These are phyloP conservation scores for Tetrahymena malaccensis DNA, from an alignment of 73 alveolate genomes.

Conservation along the genomic window DNA sequence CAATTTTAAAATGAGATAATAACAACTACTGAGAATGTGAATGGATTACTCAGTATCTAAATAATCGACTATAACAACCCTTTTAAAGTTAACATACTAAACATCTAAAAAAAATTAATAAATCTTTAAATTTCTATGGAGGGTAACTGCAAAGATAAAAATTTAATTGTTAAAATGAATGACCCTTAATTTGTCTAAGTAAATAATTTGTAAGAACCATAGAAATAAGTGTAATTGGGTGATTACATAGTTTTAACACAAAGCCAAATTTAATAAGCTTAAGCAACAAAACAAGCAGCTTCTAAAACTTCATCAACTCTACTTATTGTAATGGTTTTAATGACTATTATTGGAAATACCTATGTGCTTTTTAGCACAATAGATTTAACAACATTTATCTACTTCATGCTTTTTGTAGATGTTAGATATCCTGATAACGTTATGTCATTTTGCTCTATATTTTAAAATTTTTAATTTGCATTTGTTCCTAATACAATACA, in stretches of 20 bases:
- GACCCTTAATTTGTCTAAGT: not conserved
- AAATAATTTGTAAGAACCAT: not conserved
- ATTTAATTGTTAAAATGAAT: not conserved
- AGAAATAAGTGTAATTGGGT: not conserved
- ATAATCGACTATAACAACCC: not conserved
- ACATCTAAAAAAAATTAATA: not conserved
- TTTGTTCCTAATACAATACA: not conserved
- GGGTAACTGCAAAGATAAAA: not conserved
- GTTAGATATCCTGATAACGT: not conserved
- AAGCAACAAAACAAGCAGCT: not conserved
- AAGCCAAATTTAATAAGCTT: not conserved
- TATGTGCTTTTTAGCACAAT: not conserved
- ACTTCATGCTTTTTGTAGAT: not conserved
- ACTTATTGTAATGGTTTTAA: not conserved
- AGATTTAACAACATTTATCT: not conserved
- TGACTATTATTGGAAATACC: not conserved
- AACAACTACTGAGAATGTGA: no score
- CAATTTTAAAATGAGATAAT: no score
- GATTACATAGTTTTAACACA: not conserved
- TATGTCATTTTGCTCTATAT: not conserved
- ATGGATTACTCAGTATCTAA: no score
- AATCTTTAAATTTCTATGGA: not conserved
- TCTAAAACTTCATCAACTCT: not conserved
- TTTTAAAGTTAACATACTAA: no score
- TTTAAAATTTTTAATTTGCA: not conserved